Percentiles rank a stretch among this genome's conserved stretches.
These are phyloP conservation scores for Thermochaetoides thermophila DNA, from an alignment of 495 filamentous ascomycete genomes.

Conservation along the genomic window DNA sequence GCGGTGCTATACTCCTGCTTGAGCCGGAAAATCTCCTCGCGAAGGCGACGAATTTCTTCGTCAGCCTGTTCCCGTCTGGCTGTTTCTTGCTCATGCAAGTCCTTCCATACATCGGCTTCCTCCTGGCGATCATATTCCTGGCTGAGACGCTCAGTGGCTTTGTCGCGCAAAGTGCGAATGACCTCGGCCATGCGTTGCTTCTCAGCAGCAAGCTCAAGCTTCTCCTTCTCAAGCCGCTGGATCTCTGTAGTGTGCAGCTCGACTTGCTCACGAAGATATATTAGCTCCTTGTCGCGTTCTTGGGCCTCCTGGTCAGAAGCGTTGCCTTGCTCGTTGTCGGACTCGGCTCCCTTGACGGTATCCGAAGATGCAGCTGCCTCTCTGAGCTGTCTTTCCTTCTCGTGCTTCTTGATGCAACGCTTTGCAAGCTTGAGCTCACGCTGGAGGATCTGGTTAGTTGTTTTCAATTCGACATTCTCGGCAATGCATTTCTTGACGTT, in stretches of 20 bases:
- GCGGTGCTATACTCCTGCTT: constrained; percentile 43
- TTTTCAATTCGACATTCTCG: constrained; percentile 91
- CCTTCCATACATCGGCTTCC: constrained; percentile 86
- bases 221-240: constrained; percentile 65
- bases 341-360: constrained; percentile 33
- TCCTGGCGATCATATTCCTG: constrained; percentile 65
- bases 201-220: constrained; percentile 58
- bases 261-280: constrained; percentile 66
- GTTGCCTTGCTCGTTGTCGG: constrained; percentile 35
- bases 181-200: constrained; percentile 70
- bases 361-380: constrained; percentile 50
- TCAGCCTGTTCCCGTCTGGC: constrained; percentile 80
- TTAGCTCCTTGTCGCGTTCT: constrained; percentile 70
- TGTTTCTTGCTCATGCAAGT: constrained; percentile 87
- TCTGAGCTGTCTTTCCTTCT: constrained; percentile 69
- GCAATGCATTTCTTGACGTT: constrained; percentile 93
- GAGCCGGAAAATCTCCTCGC: constrained; percentile 68
- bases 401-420: constrained; percentile 64
- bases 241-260: constrained; percentile 72
- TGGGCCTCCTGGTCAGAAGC: constrained; percentile 44
- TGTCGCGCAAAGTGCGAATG: constrained; percentile 55
- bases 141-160: constrained; percentile 36
- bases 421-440: constrained; percentile 75
- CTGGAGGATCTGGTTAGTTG: constrained; percentile 69
- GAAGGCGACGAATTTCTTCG: constrained; percentile 68